phyloP scores from a whole-genome alignment of 176 grass and related monocot genomes.

The Zoysia japonica region DNA sequence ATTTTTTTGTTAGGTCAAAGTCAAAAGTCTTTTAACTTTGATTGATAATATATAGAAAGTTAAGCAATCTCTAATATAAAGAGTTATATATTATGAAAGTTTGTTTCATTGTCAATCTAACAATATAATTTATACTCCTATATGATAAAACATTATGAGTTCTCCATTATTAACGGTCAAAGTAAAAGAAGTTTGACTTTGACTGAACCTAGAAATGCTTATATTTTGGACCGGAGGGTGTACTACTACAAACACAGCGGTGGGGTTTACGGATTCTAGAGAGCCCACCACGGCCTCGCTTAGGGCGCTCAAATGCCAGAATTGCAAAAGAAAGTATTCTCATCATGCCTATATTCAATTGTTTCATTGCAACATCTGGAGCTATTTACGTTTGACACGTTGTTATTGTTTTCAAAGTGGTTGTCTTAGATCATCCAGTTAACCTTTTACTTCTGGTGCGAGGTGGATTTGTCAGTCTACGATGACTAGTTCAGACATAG shows the following conservation, averaged over 20 bases:
- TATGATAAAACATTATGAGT: too few relatives aligned
- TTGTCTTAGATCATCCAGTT: slow-evolving; percentile 16
- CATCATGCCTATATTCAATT: slow-evolving; percentile 3
- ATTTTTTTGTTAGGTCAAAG: too few relatives aligned
- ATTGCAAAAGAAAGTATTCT: slow-evolving; percentile 33
- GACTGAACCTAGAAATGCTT: too few relatives aligned
- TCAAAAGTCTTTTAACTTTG: too few relatives aligned
- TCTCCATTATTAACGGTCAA: too few relatives aligned
- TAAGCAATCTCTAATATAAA: too few relatives aligned
- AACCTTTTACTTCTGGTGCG: background rate
- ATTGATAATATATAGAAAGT: too few relatives aligned
- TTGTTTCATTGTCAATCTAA: too few relatives aligned
- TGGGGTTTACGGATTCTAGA: slow-evolving; percentile 7
- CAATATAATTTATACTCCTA: too few relatives aligned
- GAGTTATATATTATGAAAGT: too few relatives aligned
- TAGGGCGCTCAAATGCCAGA: slow-evolving; percentile 5
- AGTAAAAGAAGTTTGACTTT: too few relatives aligned
- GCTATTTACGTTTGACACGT: background rate
- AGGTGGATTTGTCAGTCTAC: slow-evolving; percentile 15
- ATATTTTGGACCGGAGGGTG: too few relatives aligned
- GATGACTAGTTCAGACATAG: slow-evolving; percentile 32
- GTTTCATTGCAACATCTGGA: slow-evolving; percentile 14
- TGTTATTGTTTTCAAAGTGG: background rate
- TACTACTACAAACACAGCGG: background rate
- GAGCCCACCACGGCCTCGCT: slow-evolving; percentile 33